Conservation (phyloP, 129 eudicot genomes). For the sunflower (Helianthus annuus) region HanXRQr2.0-SUNRISE NC_035445.2:111076149-111076648, state of each 20-base stretch:
- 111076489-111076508: constrained; percentile 99
- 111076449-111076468: constrained; percentile 87
- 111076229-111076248: constrained; percentile 92
- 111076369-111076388: constrained; percentile 80
- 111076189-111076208: background rate
- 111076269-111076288: constrained; percentile 96
- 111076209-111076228: constrained; percentile 48
- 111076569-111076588: background rate
- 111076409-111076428: constrained; percentile 95
- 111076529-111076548: constrained; percentile 68
- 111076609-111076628: background rate
- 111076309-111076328: constrained; percentile 80
- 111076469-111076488: constrained; percentile 96
- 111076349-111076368: constrained; percentile 68
- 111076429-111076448: constrained; percentile 86
- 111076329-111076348: constrained; percentile 80
- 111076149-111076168: background rate
- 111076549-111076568: background rate
- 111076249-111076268: constrained; percentile 84
- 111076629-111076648: background rate
- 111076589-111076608: background rate
- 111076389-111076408: constrained; percentile 81
- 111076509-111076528: constrained; percentile 99
- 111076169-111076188: background rate
- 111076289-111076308: constrained; percentile 90